These are phyloP conservation scores for Paracoccidioides brasiliensis DNA, from an alignment of 2,329 filamentous ascomycete genomes.

Conservation along the genomic window DNA sequence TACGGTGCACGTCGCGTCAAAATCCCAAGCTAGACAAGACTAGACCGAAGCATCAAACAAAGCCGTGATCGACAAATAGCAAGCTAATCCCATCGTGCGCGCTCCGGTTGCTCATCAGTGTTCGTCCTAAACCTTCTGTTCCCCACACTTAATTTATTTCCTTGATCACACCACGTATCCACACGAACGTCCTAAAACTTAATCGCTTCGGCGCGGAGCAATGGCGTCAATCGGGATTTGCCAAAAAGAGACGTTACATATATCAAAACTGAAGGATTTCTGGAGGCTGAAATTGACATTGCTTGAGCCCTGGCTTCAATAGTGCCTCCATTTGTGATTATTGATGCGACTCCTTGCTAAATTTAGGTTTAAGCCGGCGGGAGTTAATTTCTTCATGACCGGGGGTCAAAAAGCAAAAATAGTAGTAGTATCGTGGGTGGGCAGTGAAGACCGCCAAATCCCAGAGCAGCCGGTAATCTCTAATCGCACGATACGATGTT, in stretches of 20 bases:
- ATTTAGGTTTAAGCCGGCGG: neutral
- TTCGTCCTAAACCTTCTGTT: neutral
- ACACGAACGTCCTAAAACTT: neutral
- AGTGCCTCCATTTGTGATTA: neutral
- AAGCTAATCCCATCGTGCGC: neutral
- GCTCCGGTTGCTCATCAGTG: neutral
- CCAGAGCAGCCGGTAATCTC: neutral
- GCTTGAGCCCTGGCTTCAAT: neutral
- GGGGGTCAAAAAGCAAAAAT: neutral
- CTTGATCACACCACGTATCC: neutral
- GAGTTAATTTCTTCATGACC: neutral
- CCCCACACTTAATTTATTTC: neutral
- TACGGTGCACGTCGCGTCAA: constrained; percentile 1
- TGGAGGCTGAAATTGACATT: neutral
- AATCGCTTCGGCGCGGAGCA: neutral
- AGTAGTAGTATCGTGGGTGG: neutral
- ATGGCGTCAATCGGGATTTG: neutral
- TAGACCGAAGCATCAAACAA: constrained; percentile 1
- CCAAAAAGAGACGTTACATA: neutral
- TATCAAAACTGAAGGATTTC: neutral
- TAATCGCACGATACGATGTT: neutral
- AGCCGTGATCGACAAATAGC: constrained; percentile 2
- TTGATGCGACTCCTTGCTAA: neutral
- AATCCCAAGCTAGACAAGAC: neutral
- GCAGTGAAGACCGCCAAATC: neutral